phyloP scores from a whole-genome alignment of 192 early-diverging fungal species.

The Paraglomus occultum region DNA sequence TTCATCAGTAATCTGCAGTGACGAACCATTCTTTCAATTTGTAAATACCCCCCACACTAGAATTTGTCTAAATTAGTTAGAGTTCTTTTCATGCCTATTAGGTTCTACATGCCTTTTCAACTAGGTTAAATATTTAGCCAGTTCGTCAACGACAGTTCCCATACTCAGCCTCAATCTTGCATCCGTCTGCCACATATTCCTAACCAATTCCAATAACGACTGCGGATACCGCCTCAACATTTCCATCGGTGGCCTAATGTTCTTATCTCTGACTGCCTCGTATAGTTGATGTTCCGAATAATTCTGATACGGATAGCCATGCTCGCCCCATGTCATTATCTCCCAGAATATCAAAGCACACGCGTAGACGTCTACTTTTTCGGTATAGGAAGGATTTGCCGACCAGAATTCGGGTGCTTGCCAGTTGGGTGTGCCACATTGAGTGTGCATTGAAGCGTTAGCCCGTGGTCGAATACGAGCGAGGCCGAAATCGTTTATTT shows the following conservation, averaged over 20 bases:
- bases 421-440: slow-evolving; percentile 80
- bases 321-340: slow-evolving; percentile 70
- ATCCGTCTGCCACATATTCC: slow-evolving; percentile 72
- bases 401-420: slow-evolving; percentile 80
- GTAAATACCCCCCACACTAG: too few relatives aligned
- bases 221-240: slow-evolving; percentile 58
- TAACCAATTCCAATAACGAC: slow-evolving; percentile 58
- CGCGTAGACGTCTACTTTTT: slow-evolving; percentile 73
- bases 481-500: slow-evolving; percentile 81
- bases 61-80: not conserved
- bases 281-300: slow-evolving; percentile 63
- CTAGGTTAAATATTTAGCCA: slow-evolving; percentile 63
- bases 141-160: slow-evolving; percentile 67
- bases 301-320: slow-evolving; percentile 69
- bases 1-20: too few relatives aligned
- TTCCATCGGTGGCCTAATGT: slow-evolving; percentile 56
- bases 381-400: slow-evolving; percentile 65
- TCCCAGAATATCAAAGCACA: slow-evolving; percentile 79
- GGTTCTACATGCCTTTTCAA: too few relatives aligned
- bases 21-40: too few relatives aligned
- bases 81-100: not conserved
- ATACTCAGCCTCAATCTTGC: slow-evolving; percentile 61
- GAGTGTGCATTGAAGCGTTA: slow-evolving; percentile 69
- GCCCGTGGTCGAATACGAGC: slow-evolving; percentile 70
- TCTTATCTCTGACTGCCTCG: slow-evolving; percentile 57